phyloP scores from a whole-genome alignment of 768 basidiomycete species.

The Pulveroboletus sp. region DNA sequence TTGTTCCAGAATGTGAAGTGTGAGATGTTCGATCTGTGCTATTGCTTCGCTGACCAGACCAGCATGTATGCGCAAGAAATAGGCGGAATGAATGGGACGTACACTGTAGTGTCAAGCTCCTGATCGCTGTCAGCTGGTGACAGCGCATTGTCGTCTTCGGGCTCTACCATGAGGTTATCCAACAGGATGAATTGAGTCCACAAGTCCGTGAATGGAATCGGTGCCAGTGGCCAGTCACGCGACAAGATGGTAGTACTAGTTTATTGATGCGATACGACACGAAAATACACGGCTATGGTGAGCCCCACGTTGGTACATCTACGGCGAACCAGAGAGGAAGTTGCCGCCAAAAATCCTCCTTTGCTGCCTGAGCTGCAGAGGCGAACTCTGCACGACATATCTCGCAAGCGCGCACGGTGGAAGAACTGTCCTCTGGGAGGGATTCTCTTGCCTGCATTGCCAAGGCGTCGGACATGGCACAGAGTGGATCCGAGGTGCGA shows the following conservation, averaged over 20 bases:
- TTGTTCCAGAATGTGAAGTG: slow-evolving; percentile 33
- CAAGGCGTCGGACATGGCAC: slow-evolving; percentile 65
- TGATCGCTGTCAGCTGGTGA: slow-evolving; percentile 9
- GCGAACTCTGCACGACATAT: slow-evolving; percentile 62
- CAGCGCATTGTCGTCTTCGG: no score
- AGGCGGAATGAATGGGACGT: neutral
- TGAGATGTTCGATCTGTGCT: slow-evolving; percentile 28
- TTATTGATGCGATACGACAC: neutral
- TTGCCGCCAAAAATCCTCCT: slow-evolving; percentile 64
- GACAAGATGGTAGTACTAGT: neutral
- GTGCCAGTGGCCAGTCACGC: neutral
- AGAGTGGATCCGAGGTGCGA: slow-evolving; percentile 67
- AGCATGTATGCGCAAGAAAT: slow-evolving; percentile 1
- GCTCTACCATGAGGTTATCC: slow-evolving; percentile 4
- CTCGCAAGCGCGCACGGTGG: slow-evolving; percentile 60
- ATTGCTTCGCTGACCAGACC: slow-evolving; percentile 21
- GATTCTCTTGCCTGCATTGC: slow-evolving; percentile 62
- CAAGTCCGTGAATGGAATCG: no score
- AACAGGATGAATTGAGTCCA: no score
- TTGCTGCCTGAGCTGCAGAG: slow-evolving; percentile 52
- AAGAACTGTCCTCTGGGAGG: slow-evolving; percentile 37
- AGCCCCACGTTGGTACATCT: slow-evolving; percentile 41
- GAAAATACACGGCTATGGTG: slow-evolving; percentile 17
- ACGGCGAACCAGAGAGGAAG: slow-evolving; percentile 67
- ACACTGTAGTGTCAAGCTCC: slow-evolving; percentile 10